Conservation (phyloP, 768 basidiomycete species). For the Tylopilus sp. region DNA sequence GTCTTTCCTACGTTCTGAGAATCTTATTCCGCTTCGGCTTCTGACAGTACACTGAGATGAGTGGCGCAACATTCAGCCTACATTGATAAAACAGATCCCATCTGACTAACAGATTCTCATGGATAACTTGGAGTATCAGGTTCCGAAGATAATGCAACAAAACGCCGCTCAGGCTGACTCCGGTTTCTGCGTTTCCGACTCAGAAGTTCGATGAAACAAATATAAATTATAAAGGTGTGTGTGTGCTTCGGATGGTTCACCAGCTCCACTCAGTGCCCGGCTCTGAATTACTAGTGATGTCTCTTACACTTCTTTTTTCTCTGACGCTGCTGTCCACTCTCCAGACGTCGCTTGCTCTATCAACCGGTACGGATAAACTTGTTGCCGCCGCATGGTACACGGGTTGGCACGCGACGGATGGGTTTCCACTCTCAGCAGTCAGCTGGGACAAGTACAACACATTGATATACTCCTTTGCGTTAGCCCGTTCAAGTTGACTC, state of each 20-base stretch:
- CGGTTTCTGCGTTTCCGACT: constrained; percentile 65
- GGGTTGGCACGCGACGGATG: constrained; percentile 36
- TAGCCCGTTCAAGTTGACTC: constrained; percentile 21
- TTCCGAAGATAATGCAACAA: too few relatives aligned
- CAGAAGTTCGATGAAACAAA: neutral
- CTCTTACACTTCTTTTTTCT: neutral
- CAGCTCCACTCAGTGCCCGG: neutral
- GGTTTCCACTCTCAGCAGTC: constrained; percentile 51
- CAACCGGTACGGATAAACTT: neutral
- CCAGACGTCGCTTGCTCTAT: neutral
- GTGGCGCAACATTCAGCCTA: too few relatives aligned
- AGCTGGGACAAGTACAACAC: constrained; percentile 75
- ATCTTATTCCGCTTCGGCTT: too few relatives aligned
- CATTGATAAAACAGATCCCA: too few relatives aligned
- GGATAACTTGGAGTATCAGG: too few relatives aligned
- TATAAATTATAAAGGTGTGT: too few relatives aligned
- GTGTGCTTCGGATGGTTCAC: neutral
- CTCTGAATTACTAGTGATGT: neutral
- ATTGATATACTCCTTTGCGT: constrained; percentile 67
- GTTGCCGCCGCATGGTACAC: neutral
- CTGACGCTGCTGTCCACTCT: neutral
- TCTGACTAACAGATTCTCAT: too few relatives aligned
- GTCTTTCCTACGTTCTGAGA: too few relatives aligned
- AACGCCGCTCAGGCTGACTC: constrained; percentile 64
- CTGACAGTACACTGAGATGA: too few relatives aligned